Evolutionary conservation across 768 basidiomycete genomes (phyloP).

Genomic region (Suillus lakei): DNA sequence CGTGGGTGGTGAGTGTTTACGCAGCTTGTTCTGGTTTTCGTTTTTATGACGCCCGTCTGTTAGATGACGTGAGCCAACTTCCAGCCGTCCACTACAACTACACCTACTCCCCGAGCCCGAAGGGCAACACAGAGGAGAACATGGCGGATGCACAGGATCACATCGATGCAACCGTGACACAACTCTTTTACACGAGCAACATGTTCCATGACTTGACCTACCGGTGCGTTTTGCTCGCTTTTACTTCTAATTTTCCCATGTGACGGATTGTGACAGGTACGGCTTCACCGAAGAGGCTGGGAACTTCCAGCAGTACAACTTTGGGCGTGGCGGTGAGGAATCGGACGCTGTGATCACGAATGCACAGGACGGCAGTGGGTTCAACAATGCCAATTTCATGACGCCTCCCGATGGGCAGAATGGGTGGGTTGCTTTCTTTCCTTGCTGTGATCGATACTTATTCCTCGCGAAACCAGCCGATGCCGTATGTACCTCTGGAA

Average conservation of each 20-base stretch:
- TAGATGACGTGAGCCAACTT: slow-evolving; percentile 1
- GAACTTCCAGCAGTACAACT: slow-evolving; percentile 99
- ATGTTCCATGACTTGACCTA: slow-evolving; percentile 85
- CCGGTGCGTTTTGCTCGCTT: slow-evolving; percentile 41
- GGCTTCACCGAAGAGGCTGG: slow-evolving; percentile 92
- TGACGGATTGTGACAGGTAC: slow-evolving; percentile 51
- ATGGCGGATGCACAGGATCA: slow-evolving; percentile 77
- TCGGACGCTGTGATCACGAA: slow-evolving; percentile 92
- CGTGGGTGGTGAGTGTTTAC: neutral
- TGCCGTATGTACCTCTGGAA: slow-evolving; percentile 99
- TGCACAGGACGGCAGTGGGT: slow-evolving; percentile 94
- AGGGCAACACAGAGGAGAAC: slow-evolving; percentile 55
- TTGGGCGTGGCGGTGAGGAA: slow-evolving; percentile 85
- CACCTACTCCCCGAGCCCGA: slow-evolving; percentile 70
- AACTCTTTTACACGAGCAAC: slow-evolving; percentile 89
- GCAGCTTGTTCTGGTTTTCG: neutral
- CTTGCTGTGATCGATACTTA: neutral
- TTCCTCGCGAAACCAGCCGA: slow-evolving; percentile 39
- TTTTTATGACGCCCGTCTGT: neutral
- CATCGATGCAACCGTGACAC: slow-evolving; percentile 85
- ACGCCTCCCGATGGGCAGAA: slow-evolving; percentile 85
- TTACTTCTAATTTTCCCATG: neutral
- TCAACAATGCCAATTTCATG: slow-evolving; percentile 93
- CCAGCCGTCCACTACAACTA: slow-evolving; percentile 59
- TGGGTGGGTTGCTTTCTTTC: slow-evolving; percentile 43